Evolutionary conservation across 2,329 filamentous ascomycete species (phyloP).

Genomic region (Neonectria magnoliae): DNA sequence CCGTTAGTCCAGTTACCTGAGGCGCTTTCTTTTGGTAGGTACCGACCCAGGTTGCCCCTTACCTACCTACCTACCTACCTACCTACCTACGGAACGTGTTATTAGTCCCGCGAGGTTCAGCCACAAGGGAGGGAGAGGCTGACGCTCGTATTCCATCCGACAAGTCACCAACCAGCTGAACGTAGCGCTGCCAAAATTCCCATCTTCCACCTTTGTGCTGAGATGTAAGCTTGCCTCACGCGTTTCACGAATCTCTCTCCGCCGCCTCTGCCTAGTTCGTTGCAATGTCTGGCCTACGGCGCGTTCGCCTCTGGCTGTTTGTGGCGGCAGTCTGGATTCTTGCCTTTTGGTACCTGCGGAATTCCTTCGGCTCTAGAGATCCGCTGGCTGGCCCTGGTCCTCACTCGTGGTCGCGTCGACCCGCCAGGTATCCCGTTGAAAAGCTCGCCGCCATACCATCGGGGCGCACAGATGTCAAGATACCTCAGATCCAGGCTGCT

Average conservation of each 20-base stretch:
- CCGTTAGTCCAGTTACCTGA: background rate
- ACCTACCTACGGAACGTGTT: background rate
- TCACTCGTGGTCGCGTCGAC: slow-evolving; percentile 37
- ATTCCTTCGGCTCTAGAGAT: slow-evolving; percentile 34
- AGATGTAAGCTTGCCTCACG: slow-evolving; percentile 20
- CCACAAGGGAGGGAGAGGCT: slow-evolving; percentile 13
- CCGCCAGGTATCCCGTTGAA: slow-evolving; percentile 38
- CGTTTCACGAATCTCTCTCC: slow-evolving; percentile 11
- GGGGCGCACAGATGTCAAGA: slow-evolving; percentile 34
- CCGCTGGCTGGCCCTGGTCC: slow-evolving; percentile 37
- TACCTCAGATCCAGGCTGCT: slow-evolving; percentile 45
- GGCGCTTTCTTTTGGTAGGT: background rate
- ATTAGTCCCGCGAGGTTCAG: slow-evolving; percentile 14
- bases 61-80: too few relatives aligned
- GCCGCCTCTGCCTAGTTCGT: slow-evolving; percentile 2
- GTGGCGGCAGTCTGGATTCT: slow-evolving; percentile 37
- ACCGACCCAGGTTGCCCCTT: slow-evolving; percentile 1
- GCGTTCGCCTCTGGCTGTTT: slow-evolving; percentile 40
- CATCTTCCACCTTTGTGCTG: slow-evolving; percentile 15
- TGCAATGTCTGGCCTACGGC: slow-evolving; percentile 29
- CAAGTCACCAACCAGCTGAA: slow-evolving; percentile 9
- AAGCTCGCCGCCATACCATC: slow-evolving; percentile 48
- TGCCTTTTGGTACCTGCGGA: slow-evolving; percentile 40
- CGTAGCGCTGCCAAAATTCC: slow-evolving; percentile 12
- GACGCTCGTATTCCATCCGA: slow-evolving; percentile 13